Conservation (phyloP, 2,329 filamentous ascomycete genomes). For the Cercospora sesami region DNA sequence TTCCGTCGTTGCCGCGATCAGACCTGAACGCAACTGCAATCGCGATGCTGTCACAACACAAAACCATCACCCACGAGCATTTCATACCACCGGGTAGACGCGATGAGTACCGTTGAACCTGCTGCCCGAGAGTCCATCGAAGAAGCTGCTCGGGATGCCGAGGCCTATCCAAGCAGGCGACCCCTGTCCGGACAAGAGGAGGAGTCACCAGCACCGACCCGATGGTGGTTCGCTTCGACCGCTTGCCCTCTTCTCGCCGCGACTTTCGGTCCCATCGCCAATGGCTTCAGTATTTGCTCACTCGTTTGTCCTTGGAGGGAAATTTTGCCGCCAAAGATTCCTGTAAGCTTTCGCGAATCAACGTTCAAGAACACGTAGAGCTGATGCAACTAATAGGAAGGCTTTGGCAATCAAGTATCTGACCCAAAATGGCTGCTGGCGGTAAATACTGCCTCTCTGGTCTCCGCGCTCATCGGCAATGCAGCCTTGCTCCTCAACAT, state of each 20-base stretch:
- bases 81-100: slow-evolving; percentile 1
- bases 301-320: slow-evolving; percentile 59
- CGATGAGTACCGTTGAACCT: slow-evolving; percentile 47
- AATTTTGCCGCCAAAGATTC: slow-evolving; percentile 48
- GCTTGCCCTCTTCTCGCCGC: slow-evolving; percentile 58
- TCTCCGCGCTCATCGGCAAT: slow-evolving; percentile 57
- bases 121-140: slow-evolving; percentile 45
- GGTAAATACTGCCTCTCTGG: slow-evolving; percentile 58
- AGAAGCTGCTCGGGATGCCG: slow-evolving; percentile 49
- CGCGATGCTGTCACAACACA: neutral
- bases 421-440: slow-evolving; percentile 56
- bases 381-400: slow-evolving; percentile 33
- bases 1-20: neutral
- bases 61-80: neutral
- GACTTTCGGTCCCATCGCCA: slow-evolving; percentile 44
- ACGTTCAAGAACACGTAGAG: no score
- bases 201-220: slow-evolving; percentile 45
- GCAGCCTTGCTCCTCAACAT: slow-evolving; percentile 59
- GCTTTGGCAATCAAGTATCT: slow-evolving; percentile 47
- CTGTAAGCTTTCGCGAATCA: slow-evolving; percentile 26
- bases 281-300: slow-evolving; percentile 47
- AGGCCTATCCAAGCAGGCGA: slow-evolving; percentile 34
- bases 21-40: neutral
- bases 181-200: slow-evolving; percentile 42
- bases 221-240: slow-evolving; percentile 64